phyloP scores from a whole-genome alignment of 1,139 yeast species.

The Entelexis paramagnoliae region DNA sequence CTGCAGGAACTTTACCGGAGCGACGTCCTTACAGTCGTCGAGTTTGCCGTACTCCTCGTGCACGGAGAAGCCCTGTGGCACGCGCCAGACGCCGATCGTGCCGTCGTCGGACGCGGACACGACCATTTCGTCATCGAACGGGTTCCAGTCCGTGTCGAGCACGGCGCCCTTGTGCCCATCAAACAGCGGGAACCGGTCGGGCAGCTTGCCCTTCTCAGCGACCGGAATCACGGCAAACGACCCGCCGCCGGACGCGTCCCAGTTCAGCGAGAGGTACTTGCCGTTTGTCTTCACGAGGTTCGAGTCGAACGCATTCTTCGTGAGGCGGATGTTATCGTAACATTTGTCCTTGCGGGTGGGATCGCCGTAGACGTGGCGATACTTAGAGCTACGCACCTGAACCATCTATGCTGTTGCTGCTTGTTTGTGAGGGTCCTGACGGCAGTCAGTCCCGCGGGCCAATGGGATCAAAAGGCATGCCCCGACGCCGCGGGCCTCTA shows the following conservation, averaged over 20 bases:
- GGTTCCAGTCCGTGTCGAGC: conserved; percentile 87
- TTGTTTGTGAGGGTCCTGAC: neutral
- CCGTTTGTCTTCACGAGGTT: conserved; percentile 78
- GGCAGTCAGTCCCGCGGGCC: neutral
- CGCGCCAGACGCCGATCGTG: conserved; percentile 73
- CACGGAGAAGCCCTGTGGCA: conserved; percentile 71
- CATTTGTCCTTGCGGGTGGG: conserved; percentile 77
- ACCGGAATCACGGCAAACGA: conserved; percentile 90
- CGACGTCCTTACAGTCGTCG: conserved; percentile 50
- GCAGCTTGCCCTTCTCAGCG: conserved; percentile 81
- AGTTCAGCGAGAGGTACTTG: conserved; percentile 71
- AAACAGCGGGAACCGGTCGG: conserved; percentile 84
- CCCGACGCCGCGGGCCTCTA: neutral
- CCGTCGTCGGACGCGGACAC: conserved; percentile 92
- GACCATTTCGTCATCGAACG: conserved; percentile 64
- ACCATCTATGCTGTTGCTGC: neutral
- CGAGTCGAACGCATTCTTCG: conserved; percentile 89
- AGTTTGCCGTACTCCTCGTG: conserved; percentile 45
- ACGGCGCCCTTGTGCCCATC: conserved; percentile 95
- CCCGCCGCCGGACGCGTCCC: conserved; percentile 96
- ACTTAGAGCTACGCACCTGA: conserved; percentile 83
- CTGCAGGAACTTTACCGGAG: conserved; percentile 55
- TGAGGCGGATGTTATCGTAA: conserved; percentile 62
- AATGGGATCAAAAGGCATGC: conserved; percentile 5
- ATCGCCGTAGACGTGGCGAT: conserved; percentile 93